Evolutionary conservation across 345 rosid species (phyloP).

Genomic region (Leavenworthia alabamica): DNA sequence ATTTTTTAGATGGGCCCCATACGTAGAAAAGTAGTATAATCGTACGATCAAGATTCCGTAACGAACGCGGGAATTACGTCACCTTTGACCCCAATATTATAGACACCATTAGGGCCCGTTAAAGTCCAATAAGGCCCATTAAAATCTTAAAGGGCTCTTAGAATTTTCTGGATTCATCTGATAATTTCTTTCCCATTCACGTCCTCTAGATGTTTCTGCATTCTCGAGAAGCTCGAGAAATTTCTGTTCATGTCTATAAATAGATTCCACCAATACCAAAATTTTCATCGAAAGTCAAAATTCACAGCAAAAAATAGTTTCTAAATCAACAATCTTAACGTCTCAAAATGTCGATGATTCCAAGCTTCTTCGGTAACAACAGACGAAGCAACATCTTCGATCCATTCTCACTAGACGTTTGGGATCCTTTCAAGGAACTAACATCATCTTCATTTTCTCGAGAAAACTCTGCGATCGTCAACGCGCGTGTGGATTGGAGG

Average conservation of each 20-base stretch:
- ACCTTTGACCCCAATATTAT: conserved; percentile 8
- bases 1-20: background rate
- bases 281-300: background rate
- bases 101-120: background rate
- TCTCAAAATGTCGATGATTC: conserved; percentile 33
- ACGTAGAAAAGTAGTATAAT: background rate
- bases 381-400: conserved; percentile 31
- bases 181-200: background rate
- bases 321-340: background rate
- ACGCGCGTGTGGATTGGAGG: conserved; percentile 32
- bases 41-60: conserved; percentile 22
- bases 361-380: conserved; percentile 37
- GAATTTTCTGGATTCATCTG: conserved; percentile 3
- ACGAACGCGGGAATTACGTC: conserved; percentile 22
- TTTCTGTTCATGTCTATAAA: background rate
- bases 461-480: conserved; percentile 19
- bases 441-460: conserved; percentile 1
- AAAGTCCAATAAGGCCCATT: background rate
- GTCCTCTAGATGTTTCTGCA: background rate
- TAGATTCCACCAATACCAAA: background rate
- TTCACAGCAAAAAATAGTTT: background rate
- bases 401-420: conserved; percentile 25
- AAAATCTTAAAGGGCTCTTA: background rate
- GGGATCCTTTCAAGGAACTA: conserved; percentile 27
- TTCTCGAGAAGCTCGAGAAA: conserved; percentile 2